phyloP scores from a whole-genome alignment of 306 rosid species.

The Medicago truncatula region MtrunA17r5.0-ANR NC_053042.1:53919501-53920000 shows the following conservation, averaged over 20 bases:
- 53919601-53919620: constrained; percentile 92
- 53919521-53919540: constrained; percentile 53
- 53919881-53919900: constrained; percentile 47
- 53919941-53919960: constrained; percentile 11
- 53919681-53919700: constrained; percentile 38
- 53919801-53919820: constrained; percentile 27
- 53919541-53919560: constrained; percentile 85
- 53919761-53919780: constrained; percentile 44
- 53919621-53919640: constrained; percentile 66
- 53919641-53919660: constrained; percentile 42
- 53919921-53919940: constrained; percentile 40
- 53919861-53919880: constrained; percentile 33
- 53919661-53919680: constrained; percentile 49
- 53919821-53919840: constrained; percentile 37
- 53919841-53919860: constrained; percentile 31
- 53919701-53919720: constrained; percentile 36
- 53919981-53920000: constrained; percentile 32
- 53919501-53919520: constrained; percentile 52
- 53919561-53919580: constrained; percentile 96
- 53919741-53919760: constrained; percentile 33
- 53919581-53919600: constrained; percentile 87
- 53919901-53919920: constrained; percentile 69
- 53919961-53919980: not conserved
- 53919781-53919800: constrained; percentile 47
- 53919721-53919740: constrained; percentile 36